A percentile compares a stretch with the other conserved stretches of the same genome.
Evolutionary conservation across 257 asterid genomes (phyloP).

Genomic region (Nyctanthes arbortristis): DNA sequence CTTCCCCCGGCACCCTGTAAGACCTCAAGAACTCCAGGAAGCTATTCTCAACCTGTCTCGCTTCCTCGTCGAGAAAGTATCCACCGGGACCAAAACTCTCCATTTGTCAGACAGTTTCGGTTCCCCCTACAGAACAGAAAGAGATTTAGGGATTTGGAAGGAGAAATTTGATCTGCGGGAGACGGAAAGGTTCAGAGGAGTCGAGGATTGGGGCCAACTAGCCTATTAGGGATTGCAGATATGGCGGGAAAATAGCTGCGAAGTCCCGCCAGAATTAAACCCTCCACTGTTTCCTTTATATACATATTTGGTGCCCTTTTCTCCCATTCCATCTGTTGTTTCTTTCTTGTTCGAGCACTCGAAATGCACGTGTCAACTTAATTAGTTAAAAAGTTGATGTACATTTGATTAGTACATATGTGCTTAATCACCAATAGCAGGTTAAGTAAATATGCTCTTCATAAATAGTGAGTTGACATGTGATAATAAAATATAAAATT

Average conservation of each 20-base stretch:
- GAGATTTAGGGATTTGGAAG: background rate
- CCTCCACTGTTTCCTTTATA: background rate
- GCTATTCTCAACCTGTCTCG: constrained; percentile 72
- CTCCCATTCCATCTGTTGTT: no score
- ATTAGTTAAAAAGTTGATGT: no score
- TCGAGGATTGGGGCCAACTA: background rate
- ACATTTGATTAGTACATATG: no score
- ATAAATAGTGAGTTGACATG: no score
- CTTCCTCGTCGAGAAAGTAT: constrained; percentile 81
- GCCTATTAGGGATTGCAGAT: background rate
- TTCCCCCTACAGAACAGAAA: background rate
- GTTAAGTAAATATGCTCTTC: no score
- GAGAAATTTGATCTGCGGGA: background rate
- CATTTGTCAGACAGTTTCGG: constrained; percentile 35
- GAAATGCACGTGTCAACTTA: no score
- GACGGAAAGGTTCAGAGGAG: background rate
- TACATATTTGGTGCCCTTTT: no score
- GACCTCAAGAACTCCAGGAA: constrained; percentile 81
- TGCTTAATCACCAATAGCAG: no score
- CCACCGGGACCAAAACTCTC: constrained; percentile 58
- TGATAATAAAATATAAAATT: no score
- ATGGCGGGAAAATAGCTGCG: background rate
- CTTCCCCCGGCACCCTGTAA: constrained; percentile 48
- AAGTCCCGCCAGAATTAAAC: background rate
- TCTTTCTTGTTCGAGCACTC: no score